Base-by-base conservation (phyloP, 495 filamentous ascomycete genomes). In the Paragyromitra xinjiangensis region DNA sequence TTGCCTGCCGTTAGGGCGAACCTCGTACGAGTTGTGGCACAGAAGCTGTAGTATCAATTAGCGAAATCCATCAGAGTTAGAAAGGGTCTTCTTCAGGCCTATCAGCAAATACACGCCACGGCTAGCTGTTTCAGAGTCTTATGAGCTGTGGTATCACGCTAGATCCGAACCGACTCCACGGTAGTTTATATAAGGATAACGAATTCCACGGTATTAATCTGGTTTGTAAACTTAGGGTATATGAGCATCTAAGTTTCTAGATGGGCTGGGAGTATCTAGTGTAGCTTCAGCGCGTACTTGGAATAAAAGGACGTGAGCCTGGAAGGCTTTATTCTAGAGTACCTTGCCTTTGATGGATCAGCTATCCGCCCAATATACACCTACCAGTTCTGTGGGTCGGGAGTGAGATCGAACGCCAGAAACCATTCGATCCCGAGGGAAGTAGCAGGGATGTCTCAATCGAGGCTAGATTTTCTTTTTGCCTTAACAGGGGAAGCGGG, bases 391-490 rank as follows among this genome's bases (percentile, higher is more conserved):
- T 40, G 42, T n/a, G 39, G 66, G 51, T 58, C 39, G n/a, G 42
- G 56, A 24, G 26, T 29, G 56, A 50, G 69, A 73, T 58, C 64
- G 26, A 53, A 37, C 55, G 40, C 44, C 44, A 56, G 50, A 50
- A 69, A 58, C 29, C 34, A 42, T 22, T 61, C 59, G 69, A 58
- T 71, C 14, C n/a, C 29, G 29, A 37, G 40, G 34, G 29, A 29
- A n/a, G 7, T 9, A 14, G 48, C 59, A 51, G 45, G 44, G 22
- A 14, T 50, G 3, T 50, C 66, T 61, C n/a, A 68, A 62, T 62
- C 55, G 64, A 58, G 56, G 71, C 63, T 67, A 29, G 56, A 19
- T 62, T 75, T 75, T 12, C 40, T 74, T 74, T 69, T 75, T 69
- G 5, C 4, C 26, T 62, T 75, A 45, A 40, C 29, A 62, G 42